Evolutionary conservation across 2,329 filamentous ascomycete species (phyloP).

Genomic region (Aspergillus sclerotialis): DNA sequence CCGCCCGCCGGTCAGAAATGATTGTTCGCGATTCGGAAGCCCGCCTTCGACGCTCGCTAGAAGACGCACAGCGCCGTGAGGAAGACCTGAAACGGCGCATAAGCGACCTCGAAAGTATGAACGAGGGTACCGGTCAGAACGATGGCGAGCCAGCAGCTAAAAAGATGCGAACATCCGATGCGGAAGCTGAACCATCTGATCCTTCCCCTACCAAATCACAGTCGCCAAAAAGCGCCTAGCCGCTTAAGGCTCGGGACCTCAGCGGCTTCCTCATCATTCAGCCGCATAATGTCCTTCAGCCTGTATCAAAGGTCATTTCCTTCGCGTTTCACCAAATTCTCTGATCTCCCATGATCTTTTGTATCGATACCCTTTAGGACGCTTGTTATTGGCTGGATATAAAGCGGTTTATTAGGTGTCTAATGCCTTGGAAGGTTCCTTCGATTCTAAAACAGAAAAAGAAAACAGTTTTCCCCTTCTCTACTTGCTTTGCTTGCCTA

Average conservation of each 20-base stretch:
- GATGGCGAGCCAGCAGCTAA: conserved; percentile 46
- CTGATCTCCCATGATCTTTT: conserved; percentile 26
- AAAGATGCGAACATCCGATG: conserved; percentile 51
- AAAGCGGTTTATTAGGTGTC: conserved; percentile 11
- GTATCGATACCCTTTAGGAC: conserved; percentile 31
- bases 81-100: conserved; percentile 74
- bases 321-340: conserved; percentile 16
- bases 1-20: conserved; percentile 55
- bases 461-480: not conserved
- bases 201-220: conserved; percentile 22
- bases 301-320: not conserved
- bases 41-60: conserved; percentile 56
- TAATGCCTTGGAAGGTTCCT: not conserved
- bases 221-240: conserved; percentile 28
- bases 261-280: not conserved
- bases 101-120: conserved; percentile 63
- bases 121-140: conserved; percentile 27
- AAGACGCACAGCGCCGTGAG: conserved; percentile 71
- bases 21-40: conserved; percentile 48
- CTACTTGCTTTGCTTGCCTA: not conserved
- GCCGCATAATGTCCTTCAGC: not conserved
- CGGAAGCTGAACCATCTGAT: conserved; percentile 38
- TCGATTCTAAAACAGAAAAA: not conserved
- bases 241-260: not conserved
- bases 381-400: conserved; percentile 28